These are phyloP conservation scores for Pezicula carpinea DNA, from an alignment of 2,329 filamentous ascomycete genomes.

Conservation along the genomic window DNA sequence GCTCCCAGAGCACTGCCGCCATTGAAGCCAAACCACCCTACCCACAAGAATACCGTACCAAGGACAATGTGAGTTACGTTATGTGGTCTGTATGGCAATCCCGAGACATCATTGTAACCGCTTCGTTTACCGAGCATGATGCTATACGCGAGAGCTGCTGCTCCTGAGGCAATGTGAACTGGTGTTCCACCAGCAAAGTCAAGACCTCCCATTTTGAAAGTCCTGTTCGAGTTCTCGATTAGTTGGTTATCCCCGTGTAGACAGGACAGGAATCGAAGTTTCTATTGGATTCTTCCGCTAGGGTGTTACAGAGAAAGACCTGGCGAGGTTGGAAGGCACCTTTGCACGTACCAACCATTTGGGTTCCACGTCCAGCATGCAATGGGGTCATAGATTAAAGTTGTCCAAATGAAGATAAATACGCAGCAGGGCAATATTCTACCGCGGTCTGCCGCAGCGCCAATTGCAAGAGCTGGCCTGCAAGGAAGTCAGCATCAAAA, in stretches of 20 bases:
- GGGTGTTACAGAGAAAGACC: no score
- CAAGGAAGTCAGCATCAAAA: neutral
- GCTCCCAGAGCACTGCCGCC: conserved; percentile 74
- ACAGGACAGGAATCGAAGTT: no score
- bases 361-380: conserved; percentile 93
- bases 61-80: conserved; percentile 88
- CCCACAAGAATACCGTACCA: conserved; percentile 87
- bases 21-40: conserved; percentile 93
- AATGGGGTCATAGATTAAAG: conserved; percentile 82
- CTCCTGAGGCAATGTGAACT: conserved; percentile 79
- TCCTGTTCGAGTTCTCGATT: conserved; percentile 48
- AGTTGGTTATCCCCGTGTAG: no score
- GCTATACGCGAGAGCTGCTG: conserved; percentile 71
- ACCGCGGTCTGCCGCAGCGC: conserved; percentile 77
- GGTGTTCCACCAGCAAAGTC: conserved; percentile 43
- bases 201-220: conserved; percentile 17
- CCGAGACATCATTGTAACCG: conserved; percentile 62
- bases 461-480: conserved; percentile 69
- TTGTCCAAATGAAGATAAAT: conserved; percentile 89
- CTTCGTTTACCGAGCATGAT: conserved; percentile 69
- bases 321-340: no score
- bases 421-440: conserved; percentile 82
- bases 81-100: conserved; percentile 83
- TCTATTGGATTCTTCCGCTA: no score
- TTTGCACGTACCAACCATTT: conserved; percentile 58